Base-by-base conservation (phyloP, 352 stramenopile species). In the Pythium aphanidermatum region DNA sequence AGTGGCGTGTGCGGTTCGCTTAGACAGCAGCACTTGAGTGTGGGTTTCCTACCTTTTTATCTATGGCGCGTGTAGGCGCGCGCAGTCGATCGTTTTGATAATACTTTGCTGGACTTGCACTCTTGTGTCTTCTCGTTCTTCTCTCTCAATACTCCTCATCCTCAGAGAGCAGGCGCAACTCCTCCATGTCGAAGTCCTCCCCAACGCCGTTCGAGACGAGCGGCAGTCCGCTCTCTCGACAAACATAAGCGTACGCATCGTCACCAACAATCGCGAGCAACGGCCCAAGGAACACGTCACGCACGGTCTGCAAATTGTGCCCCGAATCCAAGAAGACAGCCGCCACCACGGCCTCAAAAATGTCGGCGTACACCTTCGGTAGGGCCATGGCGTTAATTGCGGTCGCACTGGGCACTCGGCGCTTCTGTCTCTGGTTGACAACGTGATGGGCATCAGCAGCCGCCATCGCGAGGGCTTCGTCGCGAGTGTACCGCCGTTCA, bases 281-380 rank as follows among this genome's bases (percentile, higher is more conserved):
- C 4, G 81, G 80, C 0, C 75, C 78, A 38, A 92, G 74, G 60
- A 95, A 95, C 8, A 95, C 75, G 37, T 92, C 76, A 14, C 78
- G 75, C 23, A 92, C 70, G 16, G 65, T 59, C 29, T 83, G 68
- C 12, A 95, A 58, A 49, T 90, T 70, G 12, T 66, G 66, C 5
- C 65, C 72, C 2, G 79, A 89, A 34, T 95, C 83, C 24, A 95
- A 49, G 59, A 93, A 95, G 26, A 95, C 82, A 0, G 81, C 83
- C 1, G 83, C 83, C 20, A 93, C 79, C 23, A 95, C 70, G 2
- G 83, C 79, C 73, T 95, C 83, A 58, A 93, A 92, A 11, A 91
- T 74, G 50, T 95, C 83, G 6, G 71, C 83, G 61, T 90, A 91
- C 57, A 92, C 78, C 53, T 95, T 95, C 11, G 83, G 83, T 21